Evolutionary conservation across 108 stramenopile genomes (phyloP), one percentile per base, ranked within the genome.

Genomic region (Cyclotella cryptica): DNA sequence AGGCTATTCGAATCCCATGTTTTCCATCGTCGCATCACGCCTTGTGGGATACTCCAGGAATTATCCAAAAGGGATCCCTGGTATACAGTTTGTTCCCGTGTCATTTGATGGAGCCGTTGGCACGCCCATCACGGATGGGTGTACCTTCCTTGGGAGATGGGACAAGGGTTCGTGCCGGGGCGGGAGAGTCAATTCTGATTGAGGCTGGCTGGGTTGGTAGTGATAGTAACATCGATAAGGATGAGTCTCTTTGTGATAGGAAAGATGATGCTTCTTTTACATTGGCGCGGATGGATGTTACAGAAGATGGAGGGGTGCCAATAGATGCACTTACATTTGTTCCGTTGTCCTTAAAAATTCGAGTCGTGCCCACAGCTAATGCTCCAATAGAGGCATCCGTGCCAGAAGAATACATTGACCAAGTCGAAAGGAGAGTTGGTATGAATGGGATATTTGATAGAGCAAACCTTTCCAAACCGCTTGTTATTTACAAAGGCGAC

Each of bases 91-190:
- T 66, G 30, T 66, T 66, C 12, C 65, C 65, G 15, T 41, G 7
- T 66, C 65, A 66, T 42, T 42, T 41, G 14, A 66, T 66, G 65
- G 65, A 66, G 21, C 65, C 65, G 17, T 45, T 66, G 42, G 65
- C 40, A 3, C 17, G 17, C 35, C 59, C 59, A 9, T 3, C 18
- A 10, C 3, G n/a, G 47, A 17, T 49, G 15, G 47, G 47, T 3
- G 47, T 49, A 3, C 47, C 47, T 17, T 7, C 15, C 2, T 3
- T 9, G 47, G 18, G 9, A 9, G 47, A 49, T 49, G 47, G 47
- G 9, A 49, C 47, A n/a, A 49, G 9, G 47, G 47, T 49, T 49
- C 15, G 47, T n/a, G 47, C 9, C 2, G 47, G 47, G 15, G n/a
- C 15, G 9, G 47, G 47, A 17, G 47, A 49, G 47, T n/a, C 18